Base-by-base conservation (phyloP, 2,329 filamentous ascomycete species). In the Cryphonectria naterciae region DNA sequence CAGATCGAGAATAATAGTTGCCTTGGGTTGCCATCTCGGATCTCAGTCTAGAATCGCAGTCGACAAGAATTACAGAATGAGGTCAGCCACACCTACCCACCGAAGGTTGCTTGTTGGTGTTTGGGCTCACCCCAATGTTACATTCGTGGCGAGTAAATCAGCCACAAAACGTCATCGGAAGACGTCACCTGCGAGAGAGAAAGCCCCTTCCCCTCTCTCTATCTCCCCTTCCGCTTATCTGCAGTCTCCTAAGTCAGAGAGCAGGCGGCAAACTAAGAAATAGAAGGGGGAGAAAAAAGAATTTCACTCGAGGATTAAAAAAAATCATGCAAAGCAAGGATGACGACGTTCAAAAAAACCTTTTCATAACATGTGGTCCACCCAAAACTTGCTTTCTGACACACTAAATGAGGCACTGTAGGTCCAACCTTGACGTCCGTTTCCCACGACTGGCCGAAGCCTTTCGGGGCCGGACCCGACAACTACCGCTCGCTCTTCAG, bases 11-110 rank as follows among this genome's bases (percentile, higher is more conserved):
- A 22, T 49, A 3, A n/a, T 13, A 56, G 19, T n/a, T 49, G 46
- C 25, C 41, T 32, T 25, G 25, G 10, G 39, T 39, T 43, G 28
- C 25, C n/a, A 28, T 62, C 37, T 43, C 22, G 7, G 4, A 28
- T 62, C 37, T 43, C 22, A 19, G 4, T 54, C 39, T 11, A 65
- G 15, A n/a, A 56, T 56, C 39, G 49, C 28, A 35, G 5, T 64
- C 43, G 39, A 22, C 17, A 35, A 64, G 19, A 22, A 67, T 64
- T 46, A 63, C 13, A 64, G 10, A 28, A 67, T 67, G 62, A 63
- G 62, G 61, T 69, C 69, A 73, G 68, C 71, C 71, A 73, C 71
- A 71, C 62, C 69, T 67, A 22, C 46, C 8, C 58, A n/a, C 52
- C 32, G 52, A 11, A 10, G 19, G 52, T 25, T 56, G 52, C 25